Base-by-base conservation (phyloP, 2,329 filamentous ascomycete species). In the Pseudogymnoascus sp. region DNA sequence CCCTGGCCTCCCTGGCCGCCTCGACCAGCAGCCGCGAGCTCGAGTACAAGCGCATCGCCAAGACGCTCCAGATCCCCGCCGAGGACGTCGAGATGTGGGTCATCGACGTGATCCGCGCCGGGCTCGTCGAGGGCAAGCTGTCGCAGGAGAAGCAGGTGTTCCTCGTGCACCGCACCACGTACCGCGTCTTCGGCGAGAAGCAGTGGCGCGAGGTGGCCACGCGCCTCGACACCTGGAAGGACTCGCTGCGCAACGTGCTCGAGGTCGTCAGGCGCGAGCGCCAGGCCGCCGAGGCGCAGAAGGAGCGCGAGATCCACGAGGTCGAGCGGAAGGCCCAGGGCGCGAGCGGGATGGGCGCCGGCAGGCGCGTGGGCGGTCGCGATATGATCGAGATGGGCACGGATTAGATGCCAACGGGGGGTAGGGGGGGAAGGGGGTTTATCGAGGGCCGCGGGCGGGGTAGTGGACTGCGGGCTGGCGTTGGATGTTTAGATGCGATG, bases 81-180 rank as follows among this genome's bases (percentile, higher is more conserved):
- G 87, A 90, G 67, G 91, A 98, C 67, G 91, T 98, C 43, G 95
- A 99, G 83, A 89, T 93, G 84, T 99, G 95, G 95, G 91, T 96
- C 69, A 99, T 99, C 72, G 95, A 99, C 76, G 93, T 96, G 70
- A 97, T 99, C 78, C 91, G 95, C 69, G 91, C 93, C 59, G 92
- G 93, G 35, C 86, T 99, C 38, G 91, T 99, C 61, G 95, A 99
- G 81, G 95, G 95, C 75, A 96, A 96, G 79, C 86, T 99, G 70
- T 95, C 90, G 64, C 95, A 99, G 80, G 84, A 93, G 75, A 92
- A 91, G 75, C 86, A 91, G 75, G 90, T 93, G 67, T 98, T 99
- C 83, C 83, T 97, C 62, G 91, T 99, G 66, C 95, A 99, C 82
- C 88, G 95, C 75, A 91, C 91, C 71, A 96, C 92, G 65, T 97